phyloP scores from a whole-genome alignment of 768 basidiomycete genomes.

The Termitomyces sp. region DNA sequence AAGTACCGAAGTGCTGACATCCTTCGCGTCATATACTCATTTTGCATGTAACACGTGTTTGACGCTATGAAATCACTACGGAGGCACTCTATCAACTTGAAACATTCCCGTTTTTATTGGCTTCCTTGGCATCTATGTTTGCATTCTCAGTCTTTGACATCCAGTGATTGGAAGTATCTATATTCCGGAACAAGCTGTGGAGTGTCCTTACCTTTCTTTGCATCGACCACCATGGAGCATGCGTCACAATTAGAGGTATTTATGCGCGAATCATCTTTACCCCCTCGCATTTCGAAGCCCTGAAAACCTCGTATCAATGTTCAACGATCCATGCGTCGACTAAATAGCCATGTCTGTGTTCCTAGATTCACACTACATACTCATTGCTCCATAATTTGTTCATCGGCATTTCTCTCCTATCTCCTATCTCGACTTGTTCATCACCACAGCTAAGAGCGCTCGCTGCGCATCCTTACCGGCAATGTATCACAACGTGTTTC shows the following conservation, averaged over 20 bases:
- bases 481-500: background rate
- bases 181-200: background rate
- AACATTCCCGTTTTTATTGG: background rate
- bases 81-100: background rate
- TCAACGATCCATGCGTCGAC: background rate
- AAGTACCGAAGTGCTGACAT: background rate
- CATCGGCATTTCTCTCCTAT: background rate
- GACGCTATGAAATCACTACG: background rate
- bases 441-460: background rate
- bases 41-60: background rate
- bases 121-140: background rate
- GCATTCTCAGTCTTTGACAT: background rate
- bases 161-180: background rate
- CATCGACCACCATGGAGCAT: background rate
- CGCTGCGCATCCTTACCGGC: background rate
- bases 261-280: background rate
- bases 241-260: background rate
- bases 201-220: background rate
- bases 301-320: background rate
- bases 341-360: background rate
- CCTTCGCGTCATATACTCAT: background rate
- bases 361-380: background rate
- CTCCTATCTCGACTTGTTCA: background rate
- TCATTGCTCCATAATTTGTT: background rate
- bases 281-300: background rate